phyloP scores from a whole-genome alignment of 441 rosid species.

The Daphne laureola region DNA sequence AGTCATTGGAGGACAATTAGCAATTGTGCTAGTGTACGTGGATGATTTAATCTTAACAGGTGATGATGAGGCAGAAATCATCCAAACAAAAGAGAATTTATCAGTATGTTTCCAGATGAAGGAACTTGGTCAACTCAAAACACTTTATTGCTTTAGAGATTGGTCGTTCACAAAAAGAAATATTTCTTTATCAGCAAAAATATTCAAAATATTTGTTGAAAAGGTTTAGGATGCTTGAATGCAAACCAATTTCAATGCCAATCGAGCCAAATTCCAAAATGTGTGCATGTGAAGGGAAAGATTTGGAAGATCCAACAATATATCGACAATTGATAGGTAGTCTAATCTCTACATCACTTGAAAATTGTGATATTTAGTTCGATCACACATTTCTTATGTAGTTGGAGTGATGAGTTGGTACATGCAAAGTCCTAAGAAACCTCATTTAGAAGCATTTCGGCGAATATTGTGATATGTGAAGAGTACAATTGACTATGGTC shows the following conservation, averaged over 20 bases:
- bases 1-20: neutral
- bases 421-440: conserved; percentile 10
- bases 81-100: neutral
- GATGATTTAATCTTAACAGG: conserved; percentile 8
- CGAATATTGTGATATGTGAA: conserved; percentile 9
- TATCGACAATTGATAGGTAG: conserved; percentile 6
- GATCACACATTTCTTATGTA: conserved; percentile 1
- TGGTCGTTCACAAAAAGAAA: neutral
- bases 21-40: neutral
- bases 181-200: conserved; percentile 8
- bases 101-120: conserved; percentile 5
- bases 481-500: conserved; percentile 6
- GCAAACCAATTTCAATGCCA: neutral
- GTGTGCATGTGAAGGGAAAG: conserved; percentile 7
- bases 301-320: conserved; percentile 3
- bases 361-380: neutral
- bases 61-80: neutral
- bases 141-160: conserved; percentile 1
- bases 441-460: neutral
- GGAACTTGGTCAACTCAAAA: conserved; percentile 1
- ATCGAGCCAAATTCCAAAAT: neutral
- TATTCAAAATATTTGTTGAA: conserved; percentile 6
- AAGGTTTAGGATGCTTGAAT: conserved; percentile 1
- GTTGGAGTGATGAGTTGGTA: conserved; percentile 11
- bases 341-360: conserved; percentile 7